Evolutionary conservation across 306 rosid species (phyloP), one percentile per base, ranked within the genome.

Genomic region (Castanopsis chinensis): DNA sequence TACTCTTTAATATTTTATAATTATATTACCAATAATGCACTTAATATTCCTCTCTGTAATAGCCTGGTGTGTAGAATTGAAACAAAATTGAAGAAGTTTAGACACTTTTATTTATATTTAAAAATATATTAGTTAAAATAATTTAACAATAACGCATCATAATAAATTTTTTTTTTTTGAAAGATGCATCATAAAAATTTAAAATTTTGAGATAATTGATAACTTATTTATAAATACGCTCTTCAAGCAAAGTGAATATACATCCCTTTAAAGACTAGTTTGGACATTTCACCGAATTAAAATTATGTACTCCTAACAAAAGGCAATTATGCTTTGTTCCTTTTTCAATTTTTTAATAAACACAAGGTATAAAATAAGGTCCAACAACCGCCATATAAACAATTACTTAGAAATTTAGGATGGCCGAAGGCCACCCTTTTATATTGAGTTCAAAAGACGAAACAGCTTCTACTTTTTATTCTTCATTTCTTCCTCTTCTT

Each of bases 281-380:
- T 82, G 72, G 88, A 77, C 71, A 55, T 72, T 75, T 61, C 53
- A 54, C 25, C 25, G 43, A 20, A 52, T 32, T 41, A 27, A 65
- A 5, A 73, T 60, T 82, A 76, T 51, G 27, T 25, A 57, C 21
- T 9, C 28, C 43, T 73, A 70, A 59, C 69, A 77, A 32, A 64
- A 57, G 81, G 81, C 88, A 83, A 87, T 91, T 77, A 84, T 93
- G 51, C 43, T 63, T 49, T 68, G 60, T 82, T 18, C 45, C 60
- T 56, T 43, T 35, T 69, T 74, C 63, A 81, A 72, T 37, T 15
- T 69, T 13, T 65, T 30, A 69, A 70, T 20, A 27, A 71, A 23
- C 17, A 56, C 12, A 32, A 78, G 60, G 69, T 21, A 37, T 18
- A 69, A 28, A 79, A 78, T 85, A 70, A 82, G 83, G 77, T 79